Evolutionary conservation across 805 yeast species (phyloP).

Genomic region (Lipomyces starkeyi): DNA sequence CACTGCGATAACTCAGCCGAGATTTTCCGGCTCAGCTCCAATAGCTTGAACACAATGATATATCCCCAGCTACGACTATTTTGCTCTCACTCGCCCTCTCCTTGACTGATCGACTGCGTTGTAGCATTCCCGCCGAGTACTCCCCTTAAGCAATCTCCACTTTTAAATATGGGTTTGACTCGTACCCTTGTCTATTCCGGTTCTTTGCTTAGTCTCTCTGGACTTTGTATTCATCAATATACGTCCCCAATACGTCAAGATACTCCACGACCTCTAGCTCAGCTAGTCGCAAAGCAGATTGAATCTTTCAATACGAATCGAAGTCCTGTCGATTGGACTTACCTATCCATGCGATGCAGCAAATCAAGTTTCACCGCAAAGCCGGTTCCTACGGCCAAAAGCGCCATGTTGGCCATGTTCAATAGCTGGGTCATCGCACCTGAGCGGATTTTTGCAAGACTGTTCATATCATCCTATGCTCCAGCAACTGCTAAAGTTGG

Average conservation of each 20-base stretch:
- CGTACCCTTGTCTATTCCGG: not conserved
- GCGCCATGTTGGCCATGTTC: constrained; percentile 2
- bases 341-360: not conserved
- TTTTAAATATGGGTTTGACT: not conserved
- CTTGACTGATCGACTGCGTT: too few relatives aligned
- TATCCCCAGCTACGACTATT: too few relatives aligned
- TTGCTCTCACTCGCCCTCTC: too few relatives aligned
- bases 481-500: not conserved
- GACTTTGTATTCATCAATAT: not conserved
- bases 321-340: constrained; percentile 2
- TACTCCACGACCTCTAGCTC: not conserved
- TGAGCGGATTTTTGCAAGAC: not conserved
- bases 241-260: constrained; percentile 2
- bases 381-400: not conserved
- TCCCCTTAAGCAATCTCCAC: too few relatives aligned
- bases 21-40: too few relatives aligned
- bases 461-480: not conserved
- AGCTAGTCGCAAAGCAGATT: not conserved
- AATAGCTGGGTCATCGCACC: constrained; percentile 8
- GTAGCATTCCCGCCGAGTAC: too few relatives aligned
- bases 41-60: too few relatives aligned
- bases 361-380: not conserved
- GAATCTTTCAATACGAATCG: not conserved
- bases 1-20: too few relatives aligned
- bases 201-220: not conserved